phyloP scores from a whole-genome alignment of 2,329 filamentous ascomycete genomes.

The Chaetomium strumarium region DNA sequence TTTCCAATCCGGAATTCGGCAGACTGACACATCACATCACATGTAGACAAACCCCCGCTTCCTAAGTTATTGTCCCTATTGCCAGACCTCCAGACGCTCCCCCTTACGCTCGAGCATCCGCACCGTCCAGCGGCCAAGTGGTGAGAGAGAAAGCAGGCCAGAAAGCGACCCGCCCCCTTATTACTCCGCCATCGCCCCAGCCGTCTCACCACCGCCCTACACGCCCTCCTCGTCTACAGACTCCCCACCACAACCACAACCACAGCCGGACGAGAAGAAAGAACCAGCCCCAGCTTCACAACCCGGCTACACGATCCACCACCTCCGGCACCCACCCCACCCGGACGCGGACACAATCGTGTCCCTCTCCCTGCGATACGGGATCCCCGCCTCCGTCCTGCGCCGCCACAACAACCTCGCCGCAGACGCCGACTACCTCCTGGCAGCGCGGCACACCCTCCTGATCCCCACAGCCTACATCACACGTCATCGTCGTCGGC shows the following conservation, averaged over 20 bases:
- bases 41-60: slow-evolving; percentile 60
- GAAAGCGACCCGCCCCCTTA: slow-evolving; percentile 1
- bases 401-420: slow-evolving; percentile 63
- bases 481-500: slow-evolving; percentile 8
- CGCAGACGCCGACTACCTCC: slow-evolving; percentile 55
- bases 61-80: slow-evolving; percentile 64
- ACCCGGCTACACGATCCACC: slow-evolving; percentile 64
- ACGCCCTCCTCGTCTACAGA: slow-evolving; percentile 29
- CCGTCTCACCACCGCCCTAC: slow-evolving; percentile 33
- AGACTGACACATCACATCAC: not conserved
- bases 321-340: slow-evolving; percentile 45
- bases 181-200: slow-evolving; percentile 2
- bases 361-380: slow-evolving; percentile 66
- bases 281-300: slow-evolving; percentile 1
- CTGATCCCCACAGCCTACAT: slow-evolving; percentile 67
- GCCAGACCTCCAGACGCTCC: slow-evolving; percentile 52
- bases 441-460: slow-evolving; percentile 62
- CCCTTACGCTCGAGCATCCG: not conserved
- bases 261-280: not conserved
- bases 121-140: not conserved
- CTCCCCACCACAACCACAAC: slow-evolving; percentile 33
- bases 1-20: not conserved
- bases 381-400: slow-evolving; percentile 57
- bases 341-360: slow-evolving; percentile 61
- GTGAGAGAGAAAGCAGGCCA: not conserved